Base-by-base conservation (phyloP, 805 yeast genomes). In the Spathaspora sp. region DNA sequence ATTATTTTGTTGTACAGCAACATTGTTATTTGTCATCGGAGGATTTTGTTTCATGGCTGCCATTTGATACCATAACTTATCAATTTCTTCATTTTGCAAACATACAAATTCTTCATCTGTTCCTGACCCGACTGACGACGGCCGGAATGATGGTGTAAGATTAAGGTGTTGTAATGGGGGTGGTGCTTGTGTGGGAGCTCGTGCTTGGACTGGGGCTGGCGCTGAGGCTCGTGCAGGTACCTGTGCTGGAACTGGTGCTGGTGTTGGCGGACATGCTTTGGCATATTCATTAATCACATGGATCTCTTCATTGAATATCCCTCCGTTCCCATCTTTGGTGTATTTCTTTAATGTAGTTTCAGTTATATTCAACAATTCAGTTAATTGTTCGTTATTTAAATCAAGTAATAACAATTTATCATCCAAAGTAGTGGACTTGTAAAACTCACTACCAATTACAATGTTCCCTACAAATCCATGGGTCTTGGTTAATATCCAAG, bases 401-500 rank as follows among this genome's bases (percentile, higher is more conserved):
- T 57, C 51, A 10, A 51, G 42, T 31, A 61, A 57, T 31, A 61
- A 57, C 6, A 42, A 46, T 8, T 52, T 47, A 9, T 54, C 18
- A 20, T 48, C 53, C 19, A 50, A 40, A 20, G 48, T 48, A 44
- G 47, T 46, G 11, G 51, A 44, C 17, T 60, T 55, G 51, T 63
- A 69, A 35, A 66, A 60, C 5, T 64, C 68, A 19, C 65, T 57
- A 17, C 68, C 62, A 0, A 54, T 63, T 10, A 80, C 51, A 4
- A 77, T 49, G 20, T 65, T 68, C 11, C 76, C 55, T 18, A 82
- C 58, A 44, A 69, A 75, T 5, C 63, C 63, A 48, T 79, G 80
- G 0, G 87, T 85, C 58, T 83, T 85, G 38, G 81, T 73, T 61
- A 86, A 76, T 65, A 87, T 78, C 83, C 85, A 83, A 1, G 90